Evolutionary conservation across 1,139 yeast species (phyloP).

Genomic region (Candida tropicalis): DNA sequence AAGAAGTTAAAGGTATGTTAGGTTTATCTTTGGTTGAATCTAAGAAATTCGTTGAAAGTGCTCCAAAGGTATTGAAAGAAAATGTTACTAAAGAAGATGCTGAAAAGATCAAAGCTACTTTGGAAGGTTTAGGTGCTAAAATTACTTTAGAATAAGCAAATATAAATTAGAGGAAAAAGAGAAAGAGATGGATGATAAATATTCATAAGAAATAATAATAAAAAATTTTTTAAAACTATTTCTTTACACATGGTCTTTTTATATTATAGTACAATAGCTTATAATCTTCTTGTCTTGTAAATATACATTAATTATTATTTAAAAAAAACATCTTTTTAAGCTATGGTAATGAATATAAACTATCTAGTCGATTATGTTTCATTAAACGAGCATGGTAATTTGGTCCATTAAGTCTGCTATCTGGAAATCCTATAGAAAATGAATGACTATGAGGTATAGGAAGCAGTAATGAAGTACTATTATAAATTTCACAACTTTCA

Average conservation of each 20-base stretch:
- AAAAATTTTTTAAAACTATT: too few species aligned
- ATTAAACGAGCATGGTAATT: not conserved
- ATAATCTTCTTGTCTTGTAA: slow-evolving; percentile 10
- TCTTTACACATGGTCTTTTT: slow-evolving; percentile 7
- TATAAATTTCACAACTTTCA: not conserved
- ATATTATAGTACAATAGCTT: slow-evolving; percentile 10
- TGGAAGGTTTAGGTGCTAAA: slow-evolving; percentile 96
- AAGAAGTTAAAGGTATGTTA: slow-evolving; percentile 90
- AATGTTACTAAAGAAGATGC: slow-evolving; percentile 88
- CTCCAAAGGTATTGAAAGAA: slow-evolving; percentile 91
- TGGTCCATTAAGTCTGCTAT: not conserved
- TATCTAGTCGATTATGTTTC: not conserved
- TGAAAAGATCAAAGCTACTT: slow-evolving; percentile 86
- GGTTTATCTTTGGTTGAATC: slow-evolving; percentile 95
- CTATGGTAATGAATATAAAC: not conserved
- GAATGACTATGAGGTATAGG: not conserved
- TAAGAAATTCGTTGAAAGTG: slow-evolving; percentile 95
- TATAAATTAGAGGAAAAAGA: not conserved
- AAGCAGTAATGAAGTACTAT: not conserved
- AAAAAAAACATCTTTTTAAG: not conserved
- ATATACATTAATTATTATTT: slow-evolving; percentile 4
- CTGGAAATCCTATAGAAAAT: not conserved
- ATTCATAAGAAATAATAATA: too few species aligned
- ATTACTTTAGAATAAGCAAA: slow-evolving; percentile 70
- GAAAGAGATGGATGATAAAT: slow-evolving; percentile 6